A percentile compares a stretch with the other conserved stretches of the same genome.
Evolutionary conservation across 345 rosid species (phyloP).

Genomic region (Erucastrum elatum): DNA sequence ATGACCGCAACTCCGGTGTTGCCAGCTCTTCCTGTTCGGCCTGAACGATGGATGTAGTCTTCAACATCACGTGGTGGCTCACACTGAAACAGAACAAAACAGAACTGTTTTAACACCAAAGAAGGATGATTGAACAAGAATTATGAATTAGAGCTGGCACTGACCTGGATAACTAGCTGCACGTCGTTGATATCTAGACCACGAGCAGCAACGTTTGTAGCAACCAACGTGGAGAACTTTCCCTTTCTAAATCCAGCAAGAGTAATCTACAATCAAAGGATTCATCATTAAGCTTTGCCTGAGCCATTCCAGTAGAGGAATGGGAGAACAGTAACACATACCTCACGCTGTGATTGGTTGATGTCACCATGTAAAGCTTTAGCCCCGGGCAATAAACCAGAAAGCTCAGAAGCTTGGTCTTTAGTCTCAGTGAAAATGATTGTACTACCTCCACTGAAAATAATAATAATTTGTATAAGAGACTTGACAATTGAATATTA

Average conservation of each 20-base stretch:
- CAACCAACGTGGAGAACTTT: conserved; percentile 83
- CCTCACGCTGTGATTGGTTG: conserved; percentile 93
- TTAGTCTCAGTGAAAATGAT: conserved; percentile 88
- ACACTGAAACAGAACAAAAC: conserved; percentile 51
- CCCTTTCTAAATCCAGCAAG: conserved; percentile 90
- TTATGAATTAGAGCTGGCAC: background rate
- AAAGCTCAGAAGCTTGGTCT: conserved; percentile 85
- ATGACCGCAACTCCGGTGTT: conserved; percentile 96
- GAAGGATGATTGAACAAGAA: background rate
- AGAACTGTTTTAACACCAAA: background rate
- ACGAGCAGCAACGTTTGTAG: conserved; percentile 94
- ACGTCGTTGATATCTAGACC: conserved; percentile 95
- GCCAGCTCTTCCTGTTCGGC: conserved; percentile 99
- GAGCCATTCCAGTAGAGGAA: background rate
- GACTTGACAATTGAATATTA: background rate
- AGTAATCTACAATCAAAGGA: conserved; percentile 58
- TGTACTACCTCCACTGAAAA: conserved; percentile 81
- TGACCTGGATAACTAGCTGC: conserved; percentile 92
- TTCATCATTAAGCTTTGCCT: background rate
- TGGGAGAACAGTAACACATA: conserved; percentile 19
- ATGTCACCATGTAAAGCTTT: conserved; percentile 93
- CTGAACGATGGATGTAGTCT: conserved; percentile 97
- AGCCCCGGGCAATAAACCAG: conserved; percentile 81
- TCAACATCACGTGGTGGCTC: conserved; percentile 99
- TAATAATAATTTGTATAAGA: background rate